These are phyloP conservation scores for Eucalyptus sideroxylon DNA, from an alignment of 345 rosid species.

Conservation along the genomic window DNA sequence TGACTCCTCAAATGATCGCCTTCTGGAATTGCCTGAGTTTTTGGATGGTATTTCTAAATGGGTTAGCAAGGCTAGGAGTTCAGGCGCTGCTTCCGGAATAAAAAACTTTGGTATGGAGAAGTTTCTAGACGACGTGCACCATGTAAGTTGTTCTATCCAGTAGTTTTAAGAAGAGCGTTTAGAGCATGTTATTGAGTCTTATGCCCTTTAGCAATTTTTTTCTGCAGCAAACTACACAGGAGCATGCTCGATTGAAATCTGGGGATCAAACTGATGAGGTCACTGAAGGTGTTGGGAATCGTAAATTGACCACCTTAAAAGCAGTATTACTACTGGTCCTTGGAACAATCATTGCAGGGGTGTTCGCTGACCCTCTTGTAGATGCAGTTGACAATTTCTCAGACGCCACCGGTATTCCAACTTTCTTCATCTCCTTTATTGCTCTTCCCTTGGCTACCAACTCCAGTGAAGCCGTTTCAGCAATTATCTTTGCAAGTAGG, in stretches of 20 bases:
- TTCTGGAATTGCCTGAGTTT: constrained; percentile 16
- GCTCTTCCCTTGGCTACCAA: constrained; percentile 91
- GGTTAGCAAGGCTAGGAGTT: constrained; percentile 26
- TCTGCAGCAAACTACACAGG: constrained; percentile 65
- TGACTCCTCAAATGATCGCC: constrained; percentile 13
- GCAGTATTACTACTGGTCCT: constrained; percentile 58
- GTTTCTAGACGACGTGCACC: constrained; percentile 34
- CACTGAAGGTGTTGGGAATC: constrained; percentile 33
- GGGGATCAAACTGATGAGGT: constrained; percentile 48
- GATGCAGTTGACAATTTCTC: constrained; percentile 89
- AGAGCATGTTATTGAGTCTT: neutral
- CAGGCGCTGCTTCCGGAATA: constrained; percentile 21
- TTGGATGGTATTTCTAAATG: constrained; percentile 18
- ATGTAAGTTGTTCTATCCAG: constrained; percentile 16
- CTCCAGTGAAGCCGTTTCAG: constrained; percentile 91
- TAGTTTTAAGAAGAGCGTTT: neutral
- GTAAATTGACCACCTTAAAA: constrained; percentile 44
- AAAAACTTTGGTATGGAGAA: constrained; percentile 29
- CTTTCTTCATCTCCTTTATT: constrained; percentile 91
- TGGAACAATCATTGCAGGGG: constrained; percentile 82
- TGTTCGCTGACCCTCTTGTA: constrained; percentile 92
- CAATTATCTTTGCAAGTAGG: constrained; percentile 81
- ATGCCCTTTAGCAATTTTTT: neutral
- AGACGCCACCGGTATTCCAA: constrained; percentile 78
- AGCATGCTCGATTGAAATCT: constrained; percentile 46